Conservation (phyloP, 768 basidiomycete genomes). For the Tricholoma furcatifolium region DNA sequence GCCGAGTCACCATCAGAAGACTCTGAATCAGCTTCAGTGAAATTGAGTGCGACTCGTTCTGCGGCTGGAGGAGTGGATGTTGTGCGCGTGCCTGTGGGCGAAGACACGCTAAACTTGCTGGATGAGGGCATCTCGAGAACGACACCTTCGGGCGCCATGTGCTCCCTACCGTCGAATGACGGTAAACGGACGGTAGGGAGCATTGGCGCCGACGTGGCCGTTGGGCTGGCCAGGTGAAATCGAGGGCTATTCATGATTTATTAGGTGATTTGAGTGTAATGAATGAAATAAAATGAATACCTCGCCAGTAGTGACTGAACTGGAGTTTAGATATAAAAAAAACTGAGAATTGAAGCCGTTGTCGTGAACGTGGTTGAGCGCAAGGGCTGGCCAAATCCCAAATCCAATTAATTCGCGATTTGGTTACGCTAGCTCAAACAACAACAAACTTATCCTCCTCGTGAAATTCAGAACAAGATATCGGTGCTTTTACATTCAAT, state of each 20-base stretch:
- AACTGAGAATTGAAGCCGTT: constrained; percentile 8
- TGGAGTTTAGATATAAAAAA: background rate
- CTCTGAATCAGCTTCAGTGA: constrained; percentile 49
- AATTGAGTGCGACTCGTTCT: constrained; percentile 42
- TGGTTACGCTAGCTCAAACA: constrained; percentile 28
- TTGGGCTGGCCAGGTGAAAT: constrained; percentile 12
- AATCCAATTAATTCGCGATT: background rate
- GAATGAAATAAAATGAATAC: background rate
- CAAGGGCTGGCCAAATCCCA: background rate
- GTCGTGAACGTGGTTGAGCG: constrained; percentile 7
- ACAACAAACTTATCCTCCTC: constrained; percentile 28
- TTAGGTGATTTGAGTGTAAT: background rate
- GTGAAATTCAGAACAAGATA: background rate
- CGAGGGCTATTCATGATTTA: background rate
- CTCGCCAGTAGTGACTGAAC: constrained; percentile 7
- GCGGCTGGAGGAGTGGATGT: constrained; percentile 36
- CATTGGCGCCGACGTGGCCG: constrained; percentile 33
- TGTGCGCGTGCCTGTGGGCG: constrained; percentile 46
- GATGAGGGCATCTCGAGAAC: constrained; percentile 42
- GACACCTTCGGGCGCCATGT: constrained; percentile 42
- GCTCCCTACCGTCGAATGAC: constrained; percentile 38
- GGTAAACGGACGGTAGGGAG: constrained; percentile 55
- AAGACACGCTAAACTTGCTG: constrained; percentile 62
- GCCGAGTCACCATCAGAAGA: constrained; percentile 43
- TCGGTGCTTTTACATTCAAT: background rate